phyloP scores from a whole-genome alignment of 2,329 filamentous ascomycete genomes.

The Trichoderma sp. region DNA sequence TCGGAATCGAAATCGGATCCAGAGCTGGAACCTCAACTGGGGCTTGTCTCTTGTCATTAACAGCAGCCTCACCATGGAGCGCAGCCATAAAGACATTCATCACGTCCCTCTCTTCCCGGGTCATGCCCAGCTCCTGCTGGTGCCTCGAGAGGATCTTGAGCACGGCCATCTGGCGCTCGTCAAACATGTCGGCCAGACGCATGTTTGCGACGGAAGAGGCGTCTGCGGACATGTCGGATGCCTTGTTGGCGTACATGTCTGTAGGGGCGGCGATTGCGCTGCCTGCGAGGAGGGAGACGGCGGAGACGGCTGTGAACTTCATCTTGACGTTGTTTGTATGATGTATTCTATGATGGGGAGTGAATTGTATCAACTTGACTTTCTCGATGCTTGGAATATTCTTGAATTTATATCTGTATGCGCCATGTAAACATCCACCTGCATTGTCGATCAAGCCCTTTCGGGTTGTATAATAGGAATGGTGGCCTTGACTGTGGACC shows the following conservation, averaged over 20 bases:
- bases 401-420: not conserved
- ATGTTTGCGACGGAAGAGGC: not conserved
- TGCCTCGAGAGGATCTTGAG: slow-evolving; percentile 17
- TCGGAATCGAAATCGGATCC: not conserved
- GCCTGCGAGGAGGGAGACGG: slow-evolving; percentile 18
- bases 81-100: slow-evolving; percentile 15
- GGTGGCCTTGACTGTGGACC: not conserved
- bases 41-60: not conserved
- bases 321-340: not conserved
- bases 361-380: not conserved
- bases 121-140: slow-evolving; percentile 10
- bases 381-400: not conserved
- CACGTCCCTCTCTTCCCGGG: not conserved
- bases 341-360: not conserved
- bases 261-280: slow-evolving; percentile 17
- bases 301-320: slow-evolving; percentile 1
- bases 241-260: not conserved
- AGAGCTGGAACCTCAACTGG: not conserved
- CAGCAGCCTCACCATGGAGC: not conserved
- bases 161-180: slow-evolving; percentile 19
- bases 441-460: not conserved
- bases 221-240: not conserved
- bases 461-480: not conserved
- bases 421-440: not conserved
- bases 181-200: not conserved